These are phyloP conservation scores for Saccharomycopsis amapae DNA, from an alignment of 805 yeast species.

Conservation along the genomic window DNA sequence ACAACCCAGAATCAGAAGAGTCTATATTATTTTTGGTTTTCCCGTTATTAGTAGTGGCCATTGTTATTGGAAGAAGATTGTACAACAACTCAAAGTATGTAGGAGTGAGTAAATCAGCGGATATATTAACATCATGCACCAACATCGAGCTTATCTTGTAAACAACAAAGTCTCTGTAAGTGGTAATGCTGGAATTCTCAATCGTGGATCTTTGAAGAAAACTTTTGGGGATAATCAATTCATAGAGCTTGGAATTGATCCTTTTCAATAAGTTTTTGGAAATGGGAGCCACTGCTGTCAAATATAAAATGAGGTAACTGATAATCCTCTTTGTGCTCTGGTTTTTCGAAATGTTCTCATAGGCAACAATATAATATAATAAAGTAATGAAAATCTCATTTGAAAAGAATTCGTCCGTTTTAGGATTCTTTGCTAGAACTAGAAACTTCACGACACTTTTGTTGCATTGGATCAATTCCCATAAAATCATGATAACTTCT, in stretches of 20 bases:
- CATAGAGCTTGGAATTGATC: conserved; percentile 36
- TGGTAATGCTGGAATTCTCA: conserved; percentile 23
- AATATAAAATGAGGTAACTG: conserved; percentile 43
- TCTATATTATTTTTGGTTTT: no score
- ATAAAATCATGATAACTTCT: conserved; percentile 55
- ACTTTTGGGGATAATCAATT: background rate
- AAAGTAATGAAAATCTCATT: conserved; percentile 48
- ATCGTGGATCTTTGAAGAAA: background rate
- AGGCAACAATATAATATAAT: conserved; percentile 48
- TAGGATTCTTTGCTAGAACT: conserved; percentile 30
- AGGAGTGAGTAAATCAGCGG: conserved; percentile 33
- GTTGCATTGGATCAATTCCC: conserved; percentile 78
- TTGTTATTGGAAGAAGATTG: conserved; percentile 45
- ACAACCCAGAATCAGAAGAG: conserved; percentile 42
- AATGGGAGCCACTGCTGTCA: conserved; percentile 37
- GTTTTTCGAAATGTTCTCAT: conserved; percentile 32
- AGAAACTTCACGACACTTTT: conserved; percentile 41
- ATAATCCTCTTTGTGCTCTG: conserved; percentile 20
- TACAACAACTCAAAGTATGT: conserved; percentile 53
- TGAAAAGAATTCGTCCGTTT: conserved; percentile 29
- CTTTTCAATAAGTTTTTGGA: conserved; percentile 38
- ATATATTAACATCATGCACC: conserved; percentile 27
- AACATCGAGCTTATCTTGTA: conserved; percentile 44
- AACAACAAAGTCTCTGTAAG: conserved; percentile 59
- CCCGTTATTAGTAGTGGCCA: conserved; percentile 6